phyloP scores from a whole-genome alignment of 352 stramenopile genomes.

The Globisporangium spinosum region DNA sequence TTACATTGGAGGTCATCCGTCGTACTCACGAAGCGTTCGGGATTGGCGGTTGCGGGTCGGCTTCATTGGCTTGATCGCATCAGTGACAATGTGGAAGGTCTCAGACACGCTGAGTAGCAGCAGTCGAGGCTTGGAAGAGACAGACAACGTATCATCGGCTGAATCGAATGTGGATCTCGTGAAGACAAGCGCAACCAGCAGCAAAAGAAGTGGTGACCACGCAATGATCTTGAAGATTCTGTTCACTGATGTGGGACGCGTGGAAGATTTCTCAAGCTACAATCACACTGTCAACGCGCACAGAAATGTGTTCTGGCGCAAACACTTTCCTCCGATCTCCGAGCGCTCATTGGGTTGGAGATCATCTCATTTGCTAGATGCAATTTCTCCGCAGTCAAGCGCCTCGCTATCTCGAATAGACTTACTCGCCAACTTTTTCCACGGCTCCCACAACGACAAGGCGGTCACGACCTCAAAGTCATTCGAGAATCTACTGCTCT shows the following conservation, averaged over 20 bases:
- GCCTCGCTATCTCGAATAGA: slow-evolving; percentile 21
- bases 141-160: not conserved
- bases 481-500: slow-evolving; percentile 58
- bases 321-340: slow-evolving; percentile 35
- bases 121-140: not conserved
- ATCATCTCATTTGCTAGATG: not conserved
- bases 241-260: slow-evolving; percentile 26
- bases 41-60: slow-evolving; percentile 47
- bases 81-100: slow-evolving; percentile 20
- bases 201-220: not conserved
- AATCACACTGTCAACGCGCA: slow-evolving; percentile 32
- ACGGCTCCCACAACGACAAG: slow-evolving; percentile 50
- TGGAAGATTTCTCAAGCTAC: slow-evolving; percentile 33
- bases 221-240: slow-evolving; percentile 18
- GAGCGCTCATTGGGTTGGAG: not conserved
- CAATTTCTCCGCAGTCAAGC: not conserved
- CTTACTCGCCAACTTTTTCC: slow-evolving; percentile 55
- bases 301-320: slow-evolving; percentile 60
- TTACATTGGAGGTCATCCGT: slow-evolving; percentile 50
- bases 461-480: slow-evolving; percentile 33
- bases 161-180: slow-evolving; percentile 4
- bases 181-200: not conserved
- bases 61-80: slow-evolving; percentile 49
- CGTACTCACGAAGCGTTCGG: slow-evolving; percentile 40
- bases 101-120: not conserved